Evolutionary conservation across 2,329 filamentous ascomycete species (phyloP).

Genomic region (Fusarium vanettenii): DNA sequence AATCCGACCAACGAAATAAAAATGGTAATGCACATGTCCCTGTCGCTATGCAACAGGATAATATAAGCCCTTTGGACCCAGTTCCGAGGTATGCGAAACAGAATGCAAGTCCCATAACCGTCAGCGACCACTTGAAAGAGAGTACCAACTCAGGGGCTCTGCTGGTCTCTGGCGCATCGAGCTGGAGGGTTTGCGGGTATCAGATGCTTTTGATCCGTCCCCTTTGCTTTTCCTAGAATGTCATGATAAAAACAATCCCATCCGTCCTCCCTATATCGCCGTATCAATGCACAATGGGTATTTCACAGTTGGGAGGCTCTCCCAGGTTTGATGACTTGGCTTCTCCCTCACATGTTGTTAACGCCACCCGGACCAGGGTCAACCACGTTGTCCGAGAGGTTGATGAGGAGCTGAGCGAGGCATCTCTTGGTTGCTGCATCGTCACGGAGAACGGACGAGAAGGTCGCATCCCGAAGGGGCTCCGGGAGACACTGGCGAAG

Average conservation of each 20-base stretch:
- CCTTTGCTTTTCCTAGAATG: conserved; percentile 46
- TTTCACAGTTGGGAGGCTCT: conserved; percentile 41
- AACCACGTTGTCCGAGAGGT: conserved; percentile 88
- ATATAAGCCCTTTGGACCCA: conserved; percentile 22
- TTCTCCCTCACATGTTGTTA: conserved; percentile 48
- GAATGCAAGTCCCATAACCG: conserved; percentile 43
- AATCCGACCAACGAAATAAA: conserved; percentile 16
- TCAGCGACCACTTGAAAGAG: conserved; percentile 30
- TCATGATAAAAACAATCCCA: conserved; percentile 44
- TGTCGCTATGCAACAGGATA: conserved; percentile 20
- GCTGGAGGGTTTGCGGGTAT: conserved; percentile 46
- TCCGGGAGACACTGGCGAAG: conserved; percentile 96
- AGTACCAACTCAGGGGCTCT: conserved; percentile 16
- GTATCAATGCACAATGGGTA: conserved; percentile 44
- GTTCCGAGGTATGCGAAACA: conserved; percentile 41
- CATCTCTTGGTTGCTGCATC: conserved; percentile 98
- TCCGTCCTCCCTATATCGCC: conserved; percentile 43
- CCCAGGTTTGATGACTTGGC: conserved; percentile 18
- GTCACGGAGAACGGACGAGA: conserved; percentile 94
- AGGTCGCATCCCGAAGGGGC: conserved; percentile 97
- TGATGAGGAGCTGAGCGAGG: conserved; percentile 95
- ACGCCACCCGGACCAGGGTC: conserved; percentile 55
- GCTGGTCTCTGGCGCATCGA: conserved; percentile 34
- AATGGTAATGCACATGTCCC: conserved; percentile 20
- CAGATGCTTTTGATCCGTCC: conserved; percentile 47